phyloP scores from a whole-genome alignment of 2,329 filamentous ascomycete genomes.

The Plectosphaerella sp. region DNA sequence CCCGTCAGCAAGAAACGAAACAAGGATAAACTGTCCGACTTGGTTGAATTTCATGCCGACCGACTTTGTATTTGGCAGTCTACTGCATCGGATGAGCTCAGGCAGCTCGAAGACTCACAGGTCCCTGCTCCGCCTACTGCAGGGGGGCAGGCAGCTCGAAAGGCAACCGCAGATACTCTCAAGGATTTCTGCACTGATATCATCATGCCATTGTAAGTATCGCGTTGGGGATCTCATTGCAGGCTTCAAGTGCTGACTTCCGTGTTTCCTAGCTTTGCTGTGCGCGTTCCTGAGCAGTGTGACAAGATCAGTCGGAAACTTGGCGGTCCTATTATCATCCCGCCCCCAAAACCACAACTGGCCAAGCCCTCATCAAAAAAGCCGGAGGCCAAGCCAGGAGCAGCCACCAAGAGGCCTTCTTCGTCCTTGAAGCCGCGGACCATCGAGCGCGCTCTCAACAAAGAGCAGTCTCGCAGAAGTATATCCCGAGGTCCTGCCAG shows the following conservation, averaged over 20 bases:
- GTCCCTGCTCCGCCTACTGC: constrained; percentile 18
- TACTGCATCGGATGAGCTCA: constrained; percentile 57
- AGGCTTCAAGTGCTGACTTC: no score
- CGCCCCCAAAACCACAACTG: constrained; percentile 47
- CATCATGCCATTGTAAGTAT: constrained; percentile 68
- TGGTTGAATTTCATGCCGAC: constrained; percentile 72
- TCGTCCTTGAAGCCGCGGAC: constrained; percentile 39
- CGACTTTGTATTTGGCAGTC: constrained; percentile 82
- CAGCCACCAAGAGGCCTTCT: constrained; percentile 43
- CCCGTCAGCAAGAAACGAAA: constrained; percentile 48
- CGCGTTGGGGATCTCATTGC: no score
- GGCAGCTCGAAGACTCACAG: constrained; percentile 46
- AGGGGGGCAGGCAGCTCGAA: constrained; percentile 32
- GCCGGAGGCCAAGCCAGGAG: constrained; percentile 45
- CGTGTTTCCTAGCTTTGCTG: constrained; percentile 54
- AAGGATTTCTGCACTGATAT: constrained; percentile 77
- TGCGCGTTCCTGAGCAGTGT: constrained; percentile 69
- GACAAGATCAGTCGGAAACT: constrained; percentile 70
- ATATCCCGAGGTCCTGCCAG: constrained; percentile 53
- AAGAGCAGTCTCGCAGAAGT: constrained; percentile 49
- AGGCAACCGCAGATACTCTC: constrained; percentile 55
- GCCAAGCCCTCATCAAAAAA: constrained; percentile 36
- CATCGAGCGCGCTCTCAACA: constrained; percentile 59
- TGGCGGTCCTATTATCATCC: constrained; percentile 62
- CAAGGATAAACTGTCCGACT: constrained; percentile 58